Evolutionary conservation across 495 filamentous ascomycete species (phyloP), one percentile per base, ranked within the genome.

Genomic region (Penicillium roqueforti): DNA sequence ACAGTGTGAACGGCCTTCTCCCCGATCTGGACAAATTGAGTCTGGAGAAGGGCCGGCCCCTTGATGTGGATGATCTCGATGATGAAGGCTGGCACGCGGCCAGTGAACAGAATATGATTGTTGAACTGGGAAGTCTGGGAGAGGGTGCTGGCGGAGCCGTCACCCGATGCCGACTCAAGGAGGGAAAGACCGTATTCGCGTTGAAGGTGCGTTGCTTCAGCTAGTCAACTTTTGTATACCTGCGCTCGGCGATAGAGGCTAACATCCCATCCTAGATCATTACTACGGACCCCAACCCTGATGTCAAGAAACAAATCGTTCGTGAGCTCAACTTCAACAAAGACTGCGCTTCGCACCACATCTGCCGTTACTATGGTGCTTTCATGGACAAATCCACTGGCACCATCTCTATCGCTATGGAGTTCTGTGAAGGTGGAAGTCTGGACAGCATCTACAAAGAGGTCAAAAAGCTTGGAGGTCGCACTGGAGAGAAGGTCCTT

Each of bases 371-470:
- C 70, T 97, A 96, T 62, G 93, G 93, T 55, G 91, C 93, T 53
- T 97, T 96, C 61, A 88, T 91, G 70, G 92, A 97, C 65, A 87
- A 93, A 55, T 85, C 88, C 4, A 90, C 88, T 1, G 89, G 92
- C 31, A 97, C 93, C 16, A 97, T 98, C 53, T 92, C 88, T 40
- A 98, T 98, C 68, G 91, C 91, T 23, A 98, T 98, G 93, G 93
- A 98, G 67, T 97, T 96, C 65, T 98, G 93, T 68, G 93, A 97
- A 69, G 93, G 93, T 46, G 95, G 93, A 28, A 93, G 88, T 47
- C 81, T 98, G 29, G 89, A 98, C 70, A 90, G 87, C 63, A 91
- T 98, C 60, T 98, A 97, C 77, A 89, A 89, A 57, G 92, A 97
- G 71, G 90, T 98, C 47, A 96, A 95, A 75, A 87, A 89, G 61